Evolutionary conservation across 176 grass and related monocot genomes (phyloP).

Genomic region (Triticum urartu): DNA sequence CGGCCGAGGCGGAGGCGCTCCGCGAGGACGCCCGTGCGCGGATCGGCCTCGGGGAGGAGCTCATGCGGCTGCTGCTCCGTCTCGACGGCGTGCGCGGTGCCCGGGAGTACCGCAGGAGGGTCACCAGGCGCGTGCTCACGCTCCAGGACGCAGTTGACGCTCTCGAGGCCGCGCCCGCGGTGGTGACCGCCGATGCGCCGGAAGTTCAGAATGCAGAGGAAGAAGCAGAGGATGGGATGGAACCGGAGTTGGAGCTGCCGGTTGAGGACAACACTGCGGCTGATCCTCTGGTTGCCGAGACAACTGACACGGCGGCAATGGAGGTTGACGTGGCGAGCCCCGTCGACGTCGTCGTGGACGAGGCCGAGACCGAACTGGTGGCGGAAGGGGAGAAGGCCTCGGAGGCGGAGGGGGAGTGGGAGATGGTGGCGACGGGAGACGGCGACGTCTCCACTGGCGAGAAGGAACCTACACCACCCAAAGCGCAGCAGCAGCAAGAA

Average conservation of each 20-base stretch:
- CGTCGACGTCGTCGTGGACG: too few relatives aligned
- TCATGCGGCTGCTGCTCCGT: constrained; percentile 56
- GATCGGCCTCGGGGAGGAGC: constrained; percentile 5
- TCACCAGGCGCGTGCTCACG: constrained; percentile 54
- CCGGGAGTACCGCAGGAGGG: constrained; percentile 58
- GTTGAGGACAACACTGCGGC: background rate
- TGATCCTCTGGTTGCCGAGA: background rate
- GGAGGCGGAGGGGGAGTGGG: too few relatives aligned
- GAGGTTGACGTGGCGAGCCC: background rate
- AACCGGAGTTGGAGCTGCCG: too few relatives aligned
- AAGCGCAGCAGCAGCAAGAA: too few relatives aligned
- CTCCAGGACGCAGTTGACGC: constrained; percentile 74
- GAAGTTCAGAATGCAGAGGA: background rate
- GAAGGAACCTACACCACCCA: too few relatives aligned
- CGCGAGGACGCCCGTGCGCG: background rate
- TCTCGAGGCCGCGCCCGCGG: background rate
- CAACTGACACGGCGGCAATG: background rate
- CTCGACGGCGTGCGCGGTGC: constrained; percentile 64
- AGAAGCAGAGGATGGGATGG: background rate
- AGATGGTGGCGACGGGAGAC: too few relatives aligned
- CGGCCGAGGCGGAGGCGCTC: constrained; percentile 16
- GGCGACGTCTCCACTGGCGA: too few relatives aligned
- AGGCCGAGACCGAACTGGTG: background rate
- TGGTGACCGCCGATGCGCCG: background rate
- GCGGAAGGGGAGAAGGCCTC: too few relatives aligned